Conservation (phyloP, 2,329 filamentous ascomycete species). For the Ophiocordyceps robertsii region DNA sequence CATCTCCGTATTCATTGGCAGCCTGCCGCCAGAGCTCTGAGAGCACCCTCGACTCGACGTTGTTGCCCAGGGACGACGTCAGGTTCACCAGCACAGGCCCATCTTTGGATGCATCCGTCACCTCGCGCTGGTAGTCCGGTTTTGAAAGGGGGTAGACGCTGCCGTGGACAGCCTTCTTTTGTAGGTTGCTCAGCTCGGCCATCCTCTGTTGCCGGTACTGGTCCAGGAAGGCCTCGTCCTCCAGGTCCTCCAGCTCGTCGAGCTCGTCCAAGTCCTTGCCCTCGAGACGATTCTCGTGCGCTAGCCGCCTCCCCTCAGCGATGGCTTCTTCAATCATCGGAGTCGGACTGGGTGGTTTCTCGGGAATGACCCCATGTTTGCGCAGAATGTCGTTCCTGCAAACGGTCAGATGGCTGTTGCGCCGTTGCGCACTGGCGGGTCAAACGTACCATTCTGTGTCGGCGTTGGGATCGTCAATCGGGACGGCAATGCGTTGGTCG, state of each 20-base stretch:
- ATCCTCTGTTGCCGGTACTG: conserved; percentile 80
- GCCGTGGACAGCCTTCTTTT: conserved; percentile 69
- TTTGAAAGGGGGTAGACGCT: conserved; percentile 90
- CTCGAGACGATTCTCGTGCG: conserved; percentile 85
- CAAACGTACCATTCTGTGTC: conserved; percentile 81
- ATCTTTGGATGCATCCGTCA: conserved; percentile 76
- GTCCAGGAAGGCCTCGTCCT: conserved; percentile 86
- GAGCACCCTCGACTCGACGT: conserved; percentile 73
- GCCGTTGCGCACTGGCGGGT: conserved; percentile 8
- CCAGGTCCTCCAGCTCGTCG: conserved; percentile 84
- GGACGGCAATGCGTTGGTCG: conserved; percentile 60
- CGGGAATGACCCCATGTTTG: conserved; percentile 93
- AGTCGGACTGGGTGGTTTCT: conserved; percentile 90
- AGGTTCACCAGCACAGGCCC: conserved; percentile 64
- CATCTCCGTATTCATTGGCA: conserved; percentile 73
- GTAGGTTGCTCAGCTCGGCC: conserved; percentile 63
- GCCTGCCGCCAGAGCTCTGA: conserved; percentile 77
- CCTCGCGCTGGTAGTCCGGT: conserved; percentile 79
- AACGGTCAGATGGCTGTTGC: conserved; percentile 8
- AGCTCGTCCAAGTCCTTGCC: conserved; percentile 92
- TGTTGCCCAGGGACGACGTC: conserved; percentile 63
- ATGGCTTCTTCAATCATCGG: conserved; percentile 94
- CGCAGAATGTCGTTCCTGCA: conserved; percentile 93
- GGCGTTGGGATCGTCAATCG: conserved; percentile 87
- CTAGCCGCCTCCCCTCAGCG: conserved; percentile 65